Evolutionary conservation across 129 eudicot genomes (phyloP).

Genomic region (Lactuca saligna): DNA sequence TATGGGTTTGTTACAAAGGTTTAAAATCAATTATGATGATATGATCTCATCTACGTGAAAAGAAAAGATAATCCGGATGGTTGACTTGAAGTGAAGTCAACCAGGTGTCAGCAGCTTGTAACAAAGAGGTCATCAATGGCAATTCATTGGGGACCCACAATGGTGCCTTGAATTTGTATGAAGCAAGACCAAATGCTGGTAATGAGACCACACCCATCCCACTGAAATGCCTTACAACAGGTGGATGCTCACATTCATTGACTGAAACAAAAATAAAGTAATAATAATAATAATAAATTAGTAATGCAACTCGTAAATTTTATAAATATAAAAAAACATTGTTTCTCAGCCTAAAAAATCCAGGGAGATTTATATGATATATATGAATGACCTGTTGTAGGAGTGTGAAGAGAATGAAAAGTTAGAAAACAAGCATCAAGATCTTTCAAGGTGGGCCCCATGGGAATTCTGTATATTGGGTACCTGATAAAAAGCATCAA

Average conservation of each 20-base stretch:
- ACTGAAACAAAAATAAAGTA: conserved; percentile 35
- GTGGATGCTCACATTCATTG: conserved; percentile 43
- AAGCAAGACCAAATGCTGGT: conserved; percentile 81
- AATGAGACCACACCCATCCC: conserved; percentile 62
- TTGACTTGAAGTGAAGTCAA: conserved; percentile 58
- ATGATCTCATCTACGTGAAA: conserved; percentile 53
- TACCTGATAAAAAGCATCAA: conserved; percentile 49
- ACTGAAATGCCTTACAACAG: conserved; percentile 40
- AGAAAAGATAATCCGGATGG: conserved; percentile 86
- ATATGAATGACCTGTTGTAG: conserved; percentile 46
- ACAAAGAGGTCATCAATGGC: conserved; percentile 49
- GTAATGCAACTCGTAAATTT: background rate
- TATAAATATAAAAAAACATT: background rate
- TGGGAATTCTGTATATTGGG: conserved; percentile 88
- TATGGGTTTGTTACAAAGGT: conserved; percentile 21
- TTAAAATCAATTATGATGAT: background rate
- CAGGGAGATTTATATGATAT: too few relatives aligned
- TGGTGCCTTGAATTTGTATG: conserved; percentile 67
- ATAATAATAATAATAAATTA: background rate
- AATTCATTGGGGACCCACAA: conserved; percentile 60
- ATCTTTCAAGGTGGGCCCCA: conserved; percentile 81
- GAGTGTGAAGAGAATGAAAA: conserved; percentile 76
- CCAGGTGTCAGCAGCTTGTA: conserved; percentile 70
- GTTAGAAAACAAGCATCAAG: conserved; percentile 94
- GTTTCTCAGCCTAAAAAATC: background rate